phyloP scores from a whole-genome alignment of 2,329 filamentous ascomycete species.

The Sphaerulina musiva region DNA sequence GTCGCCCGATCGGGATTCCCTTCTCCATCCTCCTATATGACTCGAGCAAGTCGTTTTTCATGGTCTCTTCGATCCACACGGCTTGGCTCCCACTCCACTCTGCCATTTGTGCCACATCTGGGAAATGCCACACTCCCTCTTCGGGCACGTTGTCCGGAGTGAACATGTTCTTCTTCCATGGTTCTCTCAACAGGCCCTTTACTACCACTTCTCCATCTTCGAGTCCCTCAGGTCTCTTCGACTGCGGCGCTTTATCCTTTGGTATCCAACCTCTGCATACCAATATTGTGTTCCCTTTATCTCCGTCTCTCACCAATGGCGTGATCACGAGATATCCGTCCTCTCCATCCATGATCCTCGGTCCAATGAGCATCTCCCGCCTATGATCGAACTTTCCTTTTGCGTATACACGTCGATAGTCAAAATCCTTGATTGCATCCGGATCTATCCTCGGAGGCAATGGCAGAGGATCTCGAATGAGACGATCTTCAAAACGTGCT shows the following conservation, averaged over 20 bases:
- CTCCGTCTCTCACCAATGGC: slow-evolving; percentile 65
- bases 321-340: slow-evolving; percentile 90
- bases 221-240: slow-evolving; percentile 56
- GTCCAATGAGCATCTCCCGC: slow-evolving; percentile 92
- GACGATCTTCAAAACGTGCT: slow-evolving; percentile 83
- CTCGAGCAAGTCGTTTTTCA: slow-evolving; percentile 74
- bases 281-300: slow-evolving; percentile 56
- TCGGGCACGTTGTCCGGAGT: slow-evolving; percentile 85
- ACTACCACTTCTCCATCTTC: slow-evolving; percentile 66
- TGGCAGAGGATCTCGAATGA: slow-evolving; percentile 77
- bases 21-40: slow-evolving; percentile 68
- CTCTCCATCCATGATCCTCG: slow-evolving; percentile 78
- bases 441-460: slow-evolving; percentile 79
- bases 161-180: slow-evolving; percentile 97
- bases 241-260: slow-evolving; percentile 63
- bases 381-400: slow-evolving; percentile 74
- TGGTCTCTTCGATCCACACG: slow-evolving; percentile 93
- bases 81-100: slow-evolving; percentile 71
- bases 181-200: slow-evolving; percentile 77
- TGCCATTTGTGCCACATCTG: slow-evolving; percentile 90
- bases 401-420: slow-evolving; percentile 77
- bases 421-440: slow-evolving; percentile 75
- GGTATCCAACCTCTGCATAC: slow-evolving; percentile 90
- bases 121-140: slow-evolving; percentile 85
- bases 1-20: slow-evolving; percentile 81